These are phyloP conservation scores for Pleurotus pulmonarius DNA, from an alignment of 768 basidiomycete genomes.

Conservation along the genomic window DNA sequence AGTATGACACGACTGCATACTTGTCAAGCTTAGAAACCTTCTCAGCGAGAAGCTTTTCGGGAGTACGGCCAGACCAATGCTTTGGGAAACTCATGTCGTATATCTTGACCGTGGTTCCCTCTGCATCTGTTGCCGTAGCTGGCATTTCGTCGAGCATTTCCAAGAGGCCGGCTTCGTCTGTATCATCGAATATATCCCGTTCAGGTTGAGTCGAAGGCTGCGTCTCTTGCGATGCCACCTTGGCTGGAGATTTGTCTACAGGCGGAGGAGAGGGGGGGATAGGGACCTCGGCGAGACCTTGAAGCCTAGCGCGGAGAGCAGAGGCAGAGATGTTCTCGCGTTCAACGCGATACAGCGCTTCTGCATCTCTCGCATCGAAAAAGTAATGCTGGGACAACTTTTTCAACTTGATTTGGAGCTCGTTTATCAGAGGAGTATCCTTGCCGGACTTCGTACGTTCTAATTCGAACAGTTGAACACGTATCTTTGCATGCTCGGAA, in stretches of 20 bases:
- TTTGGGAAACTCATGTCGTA: slow-evolving; percentile 81
- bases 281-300: slow-evolving; percentile 15
- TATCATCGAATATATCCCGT: slow-evolving; percentile 53
- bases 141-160: slow-evolving; percentile 69
- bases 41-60: slow-evolving; percentile 70
- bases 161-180: slow-evolving; percentile 59
- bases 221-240: background rate
- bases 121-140: slow-evolving; percentile 47
- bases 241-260: background rate
- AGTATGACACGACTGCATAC: slow-evolving; percentile 73
- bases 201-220: background rate
- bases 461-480: slow-evolving; percentile 49
- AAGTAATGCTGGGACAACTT: slow-evolving; percentile 57
- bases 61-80: slow-evolving; percentile 78
- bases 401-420: slow-evolving; percentile 43
- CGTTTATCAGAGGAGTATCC: slow-evolving; percentile 24
- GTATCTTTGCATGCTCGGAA: slow-evolving; percentile 57
- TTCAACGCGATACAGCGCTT: slow-evolving; percentile 50
- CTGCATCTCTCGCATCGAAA: slow-evolving; percentile 67
- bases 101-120: slow-evolving; percentile 49
- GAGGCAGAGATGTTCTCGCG: slow-evolving; percentile 44
- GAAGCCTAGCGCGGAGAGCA: slow-evolving; percentile 40
- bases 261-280: background rate
- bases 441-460: slow-evolving; percentile 15
- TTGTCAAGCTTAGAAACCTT: slow-evolving; percentile 64